These are phyloP conservation scores for Drosera capensis DNA, from an alignment of 148 eudicot species.

Conservation along the genomic window DNA sequence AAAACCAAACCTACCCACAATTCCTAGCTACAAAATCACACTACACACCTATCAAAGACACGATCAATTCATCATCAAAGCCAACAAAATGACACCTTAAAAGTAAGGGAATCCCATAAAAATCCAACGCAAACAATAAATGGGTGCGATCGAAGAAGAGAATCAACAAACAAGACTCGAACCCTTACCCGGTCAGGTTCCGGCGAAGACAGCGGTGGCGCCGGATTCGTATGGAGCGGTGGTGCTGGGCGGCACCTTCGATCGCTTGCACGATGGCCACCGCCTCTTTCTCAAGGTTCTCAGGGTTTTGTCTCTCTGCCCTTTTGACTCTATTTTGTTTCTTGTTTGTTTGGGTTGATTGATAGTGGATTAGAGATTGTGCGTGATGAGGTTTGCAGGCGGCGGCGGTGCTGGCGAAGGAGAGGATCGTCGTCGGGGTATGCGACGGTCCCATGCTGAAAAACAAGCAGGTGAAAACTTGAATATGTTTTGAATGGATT, in stretches of 20 bases:
- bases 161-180: no score
- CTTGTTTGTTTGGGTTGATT: not conserved
- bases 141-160: no score
- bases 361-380: not conserved
- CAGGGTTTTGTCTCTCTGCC: not conserved
- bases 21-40: no score
- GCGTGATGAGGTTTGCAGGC: conserved; percentile 24
- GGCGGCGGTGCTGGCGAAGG: conserved; percentile 56
- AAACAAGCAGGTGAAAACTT: conserved; percentile 85
- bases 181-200: no score
- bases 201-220: no score
- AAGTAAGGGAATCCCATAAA: no score
- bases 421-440: conserved; percentile 78
- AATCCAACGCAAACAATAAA: no score
- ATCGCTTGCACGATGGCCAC: conserved; percentile 60
- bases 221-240: conserved; percentile 51
- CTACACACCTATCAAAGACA: no score
- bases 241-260: conserved; percentile 91
- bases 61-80: no score
- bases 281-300: not conserved
- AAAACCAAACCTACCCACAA: no score
- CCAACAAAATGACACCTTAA: no score
- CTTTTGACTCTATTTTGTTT: not conserved
- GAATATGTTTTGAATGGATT: no score
- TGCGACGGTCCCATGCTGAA: conserved; percentile 81